Conservation (phyloP, 148 eudicot genomes). For the Nepenthes gracilis region DNA sequence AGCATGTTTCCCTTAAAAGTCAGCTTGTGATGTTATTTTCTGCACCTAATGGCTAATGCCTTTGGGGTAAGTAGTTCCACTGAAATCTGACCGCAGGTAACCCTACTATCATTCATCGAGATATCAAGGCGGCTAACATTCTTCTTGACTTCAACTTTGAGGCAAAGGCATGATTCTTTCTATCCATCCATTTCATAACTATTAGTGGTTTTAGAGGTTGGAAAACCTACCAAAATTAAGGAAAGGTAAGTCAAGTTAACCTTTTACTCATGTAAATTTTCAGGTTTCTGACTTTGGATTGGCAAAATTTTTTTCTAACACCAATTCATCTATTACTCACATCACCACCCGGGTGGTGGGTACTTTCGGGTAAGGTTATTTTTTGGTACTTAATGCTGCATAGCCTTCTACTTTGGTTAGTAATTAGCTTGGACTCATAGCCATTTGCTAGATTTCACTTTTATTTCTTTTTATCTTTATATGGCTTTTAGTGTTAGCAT, state of each 20-base stretch:
- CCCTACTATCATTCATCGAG: slow-evolving; percentile 47
- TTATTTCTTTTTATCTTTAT: not conserved
- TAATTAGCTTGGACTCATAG: not conserved
- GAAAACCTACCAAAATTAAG: no score
- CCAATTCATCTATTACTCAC: slow-evolving; percentile 27
- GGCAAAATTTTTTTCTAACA: slow-evolving; percentile 34
- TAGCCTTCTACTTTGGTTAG: not conserved
- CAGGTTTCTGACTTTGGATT: slow-evolving; percentile 50
- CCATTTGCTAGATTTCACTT: not conserved
- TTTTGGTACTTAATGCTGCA: not conserved
- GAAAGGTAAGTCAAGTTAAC: no score
- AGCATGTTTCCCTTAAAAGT: not conserved
- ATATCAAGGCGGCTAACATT: slow-evolving; percentile 44
- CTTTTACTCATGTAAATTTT: no score
- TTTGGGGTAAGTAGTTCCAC: not conserved
- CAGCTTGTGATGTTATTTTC: no score
- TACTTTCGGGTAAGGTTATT: slow-evolving; percentile 34
- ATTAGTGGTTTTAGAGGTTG: no score
- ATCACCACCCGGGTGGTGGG: slow-evolving; percentile 48
- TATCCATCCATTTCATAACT: not conserved
- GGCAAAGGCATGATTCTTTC: slow-evolving; percentile 22
- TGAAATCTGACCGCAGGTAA: slow-evolving; percentile 19
- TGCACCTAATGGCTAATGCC: not conserved
- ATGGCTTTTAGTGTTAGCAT: no score
- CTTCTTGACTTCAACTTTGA: slow-evolving; percentile 33